Evolutionary conservation across 345 rosid genomes (phyloP).

Genomic region (Pistacia atlantica): DNA sequence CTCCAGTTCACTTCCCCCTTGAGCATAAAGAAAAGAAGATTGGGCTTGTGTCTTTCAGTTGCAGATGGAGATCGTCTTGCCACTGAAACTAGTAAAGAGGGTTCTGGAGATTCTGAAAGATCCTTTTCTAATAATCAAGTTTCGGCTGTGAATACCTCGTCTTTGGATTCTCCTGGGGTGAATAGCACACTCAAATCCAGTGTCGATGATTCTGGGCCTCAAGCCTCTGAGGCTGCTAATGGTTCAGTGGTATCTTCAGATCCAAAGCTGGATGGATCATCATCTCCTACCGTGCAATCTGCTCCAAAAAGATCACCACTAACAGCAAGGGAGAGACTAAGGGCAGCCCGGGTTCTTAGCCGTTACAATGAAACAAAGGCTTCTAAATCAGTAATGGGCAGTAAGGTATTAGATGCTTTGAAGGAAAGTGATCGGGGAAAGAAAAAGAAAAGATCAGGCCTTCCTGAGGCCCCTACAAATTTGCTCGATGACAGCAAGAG

Average conservation of each 20-base stretch:
- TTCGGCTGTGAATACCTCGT: slow-evolving; percentile 16
- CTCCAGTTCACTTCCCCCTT: slow-evolving; percentile 23
- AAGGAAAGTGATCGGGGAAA: slow-evolving; percentile 75
- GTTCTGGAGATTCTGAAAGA: slow-evolving; percentile 24
- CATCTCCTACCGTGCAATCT: slow-evolving; percentile 12
- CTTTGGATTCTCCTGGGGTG: slow-evolving; percentile 22
- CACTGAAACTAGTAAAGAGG: slow-evolving; percentile 24
- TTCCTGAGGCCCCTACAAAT: slow-evolving; percentile 89
- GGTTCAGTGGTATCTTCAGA: slow-evolving; percentile 39
- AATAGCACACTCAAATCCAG: slow-evolving; percentile 18
- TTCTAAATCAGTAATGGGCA: slow-evolving; percentile 65
- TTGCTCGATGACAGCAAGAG: slow-evolving; percentile 87
- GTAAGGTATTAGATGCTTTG: slow-evolving; percentile 70
- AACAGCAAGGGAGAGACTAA: slow-evolving; percentile 83
- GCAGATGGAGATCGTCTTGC: slow-evolving; percentile 46
- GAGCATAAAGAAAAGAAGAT: slow-evolving; percentile 30
- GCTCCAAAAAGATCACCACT: slow-evolving; percentile 50
- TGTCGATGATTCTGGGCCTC: slow-evolving; percentile 19
- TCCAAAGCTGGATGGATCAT: slow-evolving; percentile 16
- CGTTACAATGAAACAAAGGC: slow-evolving; percentile 57
- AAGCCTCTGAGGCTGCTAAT: slow-evolving; percentile 34
- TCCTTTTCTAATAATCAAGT: slow-evolving; percentile 23
- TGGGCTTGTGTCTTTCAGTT: slow-evolving; percentile 35
- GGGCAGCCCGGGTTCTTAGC: slow-evolving; percentile 82
- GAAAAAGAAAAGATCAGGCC: slow-evolving; percentile 66